A percentile compares a stretch with the other conserved stretches of the same genome.
Evolutionary conservation across 2,329 filamentous ascomycete genomes (phyloP).

Genomic region (Exophiala bonariae): DNA sequence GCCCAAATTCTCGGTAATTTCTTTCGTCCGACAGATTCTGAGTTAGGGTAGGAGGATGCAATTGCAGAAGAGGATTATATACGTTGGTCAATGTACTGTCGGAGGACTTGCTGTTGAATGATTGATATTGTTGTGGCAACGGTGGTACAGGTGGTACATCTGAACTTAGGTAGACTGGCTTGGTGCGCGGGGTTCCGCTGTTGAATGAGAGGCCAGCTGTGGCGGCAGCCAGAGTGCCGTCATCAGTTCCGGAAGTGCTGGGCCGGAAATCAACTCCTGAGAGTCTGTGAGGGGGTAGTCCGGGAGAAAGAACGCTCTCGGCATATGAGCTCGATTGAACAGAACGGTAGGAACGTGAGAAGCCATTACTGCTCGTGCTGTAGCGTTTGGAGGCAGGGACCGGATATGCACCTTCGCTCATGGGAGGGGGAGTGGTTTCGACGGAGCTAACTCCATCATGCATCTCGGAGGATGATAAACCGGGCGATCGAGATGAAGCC

Average conservation of each 20-base stretch:
- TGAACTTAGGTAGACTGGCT: slow-evolving; percentile 61
- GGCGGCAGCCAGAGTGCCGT: slow-evolving; percentile 84
- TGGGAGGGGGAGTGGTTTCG: slow-evolving; percentile 88
- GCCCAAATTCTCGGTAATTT: slow-evolving; percentile 69
- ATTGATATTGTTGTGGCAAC: slow-evolving; percentile 59
- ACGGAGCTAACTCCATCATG: slow-evolving; percentile 79
- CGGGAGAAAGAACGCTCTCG: slow-evolving; percentile 50
- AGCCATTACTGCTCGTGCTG: slow-evolving; percentile 48
- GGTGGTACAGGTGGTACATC: slow-evolving; percentile 87
- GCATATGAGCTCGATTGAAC: slow-evolving; percentile 58
- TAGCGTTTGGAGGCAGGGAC: slow-evolving; percentile 60
- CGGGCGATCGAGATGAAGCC: slow-evolving; percentile 77
- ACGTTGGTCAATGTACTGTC: slow-evolving; percentile 36
- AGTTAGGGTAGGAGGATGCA: slow-evolving; percentile 44
- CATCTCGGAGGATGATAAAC: slow-evolving; percentile 75
- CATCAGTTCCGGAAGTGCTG: slow-evolving; percentile 76
- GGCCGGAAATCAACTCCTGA: slow-evolving; percentile 75
- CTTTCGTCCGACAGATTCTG: slow-evolving; percentile 52
- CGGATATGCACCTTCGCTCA: slow-evolving; percentile 62
- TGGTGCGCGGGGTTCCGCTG: slow-evolving; percentile 75
- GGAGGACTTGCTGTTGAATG: slow-evolving; percentile 30
- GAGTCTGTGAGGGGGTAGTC: slow-evolving; percentile 63
- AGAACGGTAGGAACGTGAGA: slow-evolving; percentile 82
- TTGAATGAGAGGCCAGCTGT: slow-evolving; percentile 90
- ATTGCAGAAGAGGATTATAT: slow-evolving; percentile 42